A percentile compares a stretch with the other conserved stretches of the same genome.
Conservation (phyloP, 331 rosid species). For the Pyracantha coccinea region DNA sequence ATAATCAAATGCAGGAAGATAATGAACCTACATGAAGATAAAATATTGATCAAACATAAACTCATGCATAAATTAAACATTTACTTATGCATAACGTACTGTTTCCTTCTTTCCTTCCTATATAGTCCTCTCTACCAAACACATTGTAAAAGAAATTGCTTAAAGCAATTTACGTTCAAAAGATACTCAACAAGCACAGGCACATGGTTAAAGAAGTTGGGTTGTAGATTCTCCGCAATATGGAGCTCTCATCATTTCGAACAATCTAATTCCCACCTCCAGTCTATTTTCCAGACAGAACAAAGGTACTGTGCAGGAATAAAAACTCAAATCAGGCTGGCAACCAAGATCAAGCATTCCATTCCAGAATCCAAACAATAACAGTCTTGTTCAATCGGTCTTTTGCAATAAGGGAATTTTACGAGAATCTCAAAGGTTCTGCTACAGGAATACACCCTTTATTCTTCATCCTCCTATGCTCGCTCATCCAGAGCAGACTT, state of each 20-base stretch:
- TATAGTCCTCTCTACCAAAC: too few species aligned
- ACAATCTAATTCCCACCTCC: constrained; percentile 47
- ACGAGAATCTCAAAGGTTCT: constrained; percentile 60
- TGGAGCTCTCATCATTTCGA: constrained; percentile 58
- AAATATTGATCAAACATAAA: too few species aligned
- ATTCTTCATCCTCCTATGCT: constrained; percentile 64
- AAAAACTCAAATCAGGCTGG: constrained; percentile 53
- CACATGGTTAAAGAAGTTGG: too few species aligned
- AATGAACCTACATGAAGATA: too few species aligned
- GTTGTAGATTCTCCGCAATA: too few species aligned
- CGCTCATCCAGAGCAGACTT: constrained; percentile 67
- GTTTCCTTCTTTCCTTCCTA: too few species aligned
- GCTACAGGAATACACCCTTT: constrained; percentile 66
- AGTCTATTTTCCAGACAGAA: constrained; percentile 53
- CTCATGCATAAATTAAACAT: too few species aligned
- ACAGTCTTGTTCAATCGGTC: constrained; percentile 56
- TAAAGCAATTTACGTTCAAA: too few species aligned
- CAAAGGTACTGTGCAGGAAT: constrained; percentile 45
- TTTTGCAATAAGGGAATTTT: constrained; percentile 41
- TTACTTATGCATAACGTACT: too few species aligned
- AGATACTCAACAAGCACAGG: too few species aligned
- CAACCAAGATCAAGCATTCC: constrained; percentile 34
- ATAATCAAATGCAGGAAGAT: background rate
- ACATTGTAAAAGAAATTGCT: too few species aligned
- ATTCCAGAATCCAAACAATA: constrained; percentile 17